Base-by-base conservation (phyloP, 2,329 filamentous ascomycete species). In the Microdochium nivale region DNA sequence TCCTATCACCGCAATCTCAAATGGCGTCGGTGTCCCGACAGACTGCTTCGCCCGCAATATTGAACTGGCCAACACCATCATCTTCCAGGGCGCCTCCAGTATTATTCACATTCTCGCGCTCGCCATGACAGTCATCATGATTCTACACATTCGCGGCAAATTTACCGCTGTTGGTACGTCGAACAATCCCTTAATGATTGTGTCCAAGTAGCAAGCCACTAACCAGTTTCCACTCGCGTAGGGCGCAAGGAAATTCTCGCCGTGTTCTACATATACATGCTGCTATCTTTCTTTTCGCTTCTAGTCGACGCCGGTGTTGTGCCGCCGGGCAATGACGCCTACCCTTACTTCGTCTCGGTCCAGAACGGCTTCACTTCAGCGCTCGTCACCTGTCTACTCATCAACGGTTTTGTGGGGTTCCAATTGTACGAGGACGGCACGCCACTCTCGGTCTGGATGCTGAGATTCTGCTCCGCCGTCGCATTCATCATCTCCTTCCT, bases 391-490 rank as follows among this genome's bases (percentile, higher is more conserved):
- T 95, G 87, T 67, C 76, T 99, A 52, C 75, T 97, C 61, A 91
- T 99, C 75, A 97, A 97, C 68, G 94, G 94, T 44, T 99, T 99
- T 64, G 92, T 99, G 51, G 94, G 94, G 32, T 99, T 99, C 70
- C 94, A 97, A 70, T 77, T 99, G 13, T 99, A 99, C 68, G 94
- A 99, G 70, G 94, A 99, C 63, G 94, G 94, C 49, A 99, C 94
- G 1, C 86, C 87, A 2, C 75, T 97, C 40, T 96, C 91, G 0
- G 85, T 99, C 44, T 99, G 94, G 94, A 83, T 96, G 60, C 75
- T 99, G 55, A 85, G 92, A 50, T 71, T 88, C 27, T 84, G 82
- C 65, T 95, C 89, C 2, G 70, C 87, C 16, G 80, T 77, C 56
- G 92, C 95, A 73, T 97, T 96, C 71, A 74, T 86, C 56, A 83